Percentiles rank a stretch among this genome's conserved stretches.
These are phyloP conservation scores for Exsudoporus floridanus DNA, from an alignment of 1,284 basidiomycete species.

Conservation along the genomic window DNA sequence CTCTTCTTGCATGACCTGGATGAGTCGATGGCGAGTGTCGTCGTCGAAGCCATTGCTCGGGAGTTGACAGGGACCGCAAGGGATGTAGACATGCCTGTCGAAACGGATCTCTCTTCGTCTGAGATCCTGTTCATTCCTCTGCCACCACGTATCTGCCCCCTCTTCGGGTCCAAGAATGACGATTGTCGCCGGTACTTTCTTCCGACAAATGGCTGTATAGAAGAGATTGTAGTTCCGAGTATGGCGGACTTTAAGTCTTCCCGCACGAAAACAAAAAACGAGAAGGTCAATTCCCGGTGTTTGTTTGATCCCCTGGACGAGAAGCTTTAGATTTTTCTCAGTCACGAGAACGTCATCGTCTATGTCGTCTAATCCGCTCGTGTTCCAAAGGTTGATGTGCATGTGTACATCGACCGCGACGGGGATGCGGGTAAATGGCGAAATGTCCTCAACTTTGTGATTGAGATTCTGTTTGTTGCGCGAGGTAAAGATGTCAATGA, in stretches of 20 bases:
- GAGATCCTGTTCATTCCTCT: constrained; percentile 15
- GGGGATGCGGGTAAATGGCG: constrained; percentile 5
- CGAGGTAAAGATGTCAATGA: constrained; percentile 7
- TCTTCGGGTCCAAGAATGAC: constrained; percentile 22
- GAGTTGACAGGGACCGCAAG: constrained; percentile 9
- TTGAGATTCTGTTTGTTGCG: neutral
- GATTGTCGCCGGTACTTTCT: constrained; percentile 22
- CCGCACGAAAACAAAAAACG: constrained; percentile 28
- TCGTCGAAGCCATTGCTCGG: neutral
- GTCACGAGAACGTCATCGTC: constrained; percentile 16
- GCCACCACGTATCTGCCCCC: constrained; percentile 17
- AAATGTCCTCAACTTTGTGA: neutral
- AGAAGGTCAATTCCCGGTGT: constrained; percentile 27
- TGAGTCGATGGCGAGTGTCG: constrained; percentile 1
- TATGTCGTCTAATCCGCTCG: constrained; percentile 14
- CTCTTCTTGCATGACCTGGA: constrained; percentile 16
- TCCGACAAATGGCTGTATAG: constrained; percentile 24
- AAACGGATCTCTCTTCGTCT: constrained; percentile 20
- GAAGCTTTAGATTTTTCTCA: constrained; percentile 12
- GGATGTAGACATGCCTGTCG: constrained; percentile 22
- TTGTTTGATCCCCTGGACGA: constrained; percentile 26
- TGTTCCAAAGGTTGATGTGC: constrained; percentile 25
- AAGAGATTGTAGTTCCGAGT: constrained; percentile 24
- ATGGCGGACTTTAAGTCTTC: constrained; percentile 21
- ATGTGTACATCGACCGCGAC: constrained; percentile 8